Base-by-base conservation (phyloP, 768 basidiomycete genomes). In the Pholiota microspora region DNA sequence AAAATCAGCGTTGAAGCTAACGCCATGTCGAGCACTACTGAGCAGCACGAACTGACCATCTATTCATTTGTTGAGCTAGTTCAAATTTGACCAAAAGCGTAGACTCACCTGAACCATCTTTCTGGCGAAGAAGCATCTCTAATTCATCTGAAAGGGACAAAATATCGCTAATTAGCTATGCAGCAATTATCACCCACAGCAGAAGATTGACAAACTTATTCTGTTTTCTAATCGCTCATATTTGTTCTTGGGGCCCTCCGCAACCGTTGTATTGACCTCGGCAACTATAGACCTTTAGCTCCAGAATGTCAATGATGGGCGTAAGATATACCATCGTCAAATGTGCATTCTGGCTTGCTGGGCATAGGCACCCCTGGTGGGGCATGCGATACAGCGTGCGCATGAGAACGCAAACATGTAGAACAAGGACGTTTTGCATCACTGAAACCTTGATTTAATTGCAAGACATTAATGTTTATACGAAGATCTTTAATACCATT, bases 351-450 rank as follows among this genome's bases (percentile, higher is more conserved):
- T 10, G 85, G 86, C 44, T 71, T 73, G 0, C 78, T 64, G 0
- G 86, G 83, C 42, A 85, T 61, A 44, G 71, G 70, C 1, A 74
- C 72, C 35, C 83, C 85, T 25, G 85, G 76, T 1, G 80, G 74
- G 10, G 85, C 80, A 69, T 86, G 86, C 10, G 79, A 76, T 49
- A 81, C 64, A 7, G 86, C 81, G 70, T 89, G 85, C 1, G 84
- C 77, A 73, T 89, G 87, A 18, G 88, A 89, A 28, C 88, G 81
- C 54, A 84, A 74, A 64, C 89, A 90, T 2, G 89, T 90, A 24
- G 88, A 84, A 63, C 89, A 90, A 4, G 89, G 89, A 36, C 84
- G 73, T 64, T 86, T 84, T 6, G 88, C 86, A 61, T 91, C 89
- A 65, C 88, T 90, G 56, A 53, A 34, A 32, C 21, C 27, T 40